Conservation (phyloP, 352 stramenopile genomes). For the Phytophthora macrochlamydospora region DNA sequence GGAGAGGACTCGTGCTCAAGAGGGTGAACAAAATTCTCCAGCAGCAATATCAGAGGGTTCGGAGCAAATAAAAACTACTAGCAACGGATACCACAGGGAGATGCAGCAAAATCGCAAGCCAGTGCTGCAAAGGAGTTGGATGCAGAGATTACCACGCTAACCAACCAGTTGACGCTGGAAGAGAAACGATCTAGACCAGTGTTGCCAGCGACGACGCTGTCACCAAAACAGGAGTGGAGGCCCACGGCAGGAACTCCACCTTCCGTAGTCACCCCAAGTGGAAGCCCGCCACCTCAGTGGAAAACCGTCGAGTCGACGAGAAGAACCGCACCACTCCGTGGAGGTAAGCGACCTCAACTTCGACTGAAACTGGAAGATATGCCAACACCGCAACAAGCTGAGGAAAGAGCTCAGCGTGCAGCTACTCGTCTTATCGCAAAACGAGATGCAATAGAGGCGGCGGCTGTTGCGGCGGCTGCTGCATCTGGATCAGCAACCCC, state of each 20-base stretch:
- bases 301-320: conserved; percentile 31
- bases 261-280: conserved; percentile 17
- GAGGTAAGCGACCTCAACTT: conserved; percentile 63
- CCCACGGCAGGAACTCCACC: conserved; percentile 16
- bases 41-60: no score
- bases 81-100: conserved; percentile 13
- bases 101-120: background rate
- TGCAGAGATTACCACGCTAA: conserved; percentile 39
- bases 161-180: conserved; percentile 53
- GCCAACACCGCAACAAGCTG: conserved; percentile 84
- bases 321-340: conserved; percentile 15
- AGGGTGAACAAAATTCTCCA: no score
- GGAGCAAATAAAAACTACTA: background rate
- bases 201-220: conserved; percentile 4
- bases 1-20: no score
- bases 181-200: conserved; percentile 39
- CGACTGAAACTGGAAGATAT: conserved; percentile 87
- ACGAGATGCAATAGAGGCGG: conserved; percentile 73
- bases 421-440: conserved; percentile 76
- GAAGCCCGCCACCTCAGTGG: conserved; percentile 22
- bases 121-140: conserved; percentile 40
- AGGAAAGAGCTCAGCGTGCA: conserved; percentile 76
- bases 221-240: conserved; percentile 6
- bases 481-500: conserved; percentile 16
- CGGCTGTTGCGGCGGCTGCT: conserved; percentile 39